These are phyloP conservation scores for Erythrophleum fordii DNA, from an alignment of 306 rosid species.

Conservation along the genomic window DNA sequence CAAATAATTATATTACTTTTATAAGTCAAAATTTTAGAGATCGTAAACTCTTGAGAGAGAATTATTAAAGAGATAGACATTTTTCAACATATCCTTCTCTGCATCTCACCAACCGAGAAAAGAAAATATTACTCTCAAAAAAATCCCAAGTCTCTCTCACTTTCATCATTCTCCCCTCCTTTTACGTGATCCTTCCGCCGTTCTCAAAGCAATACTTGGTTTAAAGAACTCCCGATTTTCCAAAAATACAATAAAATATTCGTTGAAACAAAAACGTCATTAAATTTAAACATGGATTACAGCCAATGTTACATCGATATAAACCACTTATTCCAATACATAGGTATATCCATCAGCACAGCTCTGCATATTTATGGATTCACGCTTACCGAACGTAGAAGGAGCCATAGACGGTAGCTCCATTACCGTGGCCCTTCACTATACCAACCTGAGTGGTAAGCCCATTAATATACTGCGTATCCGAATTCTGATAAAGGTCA, in stretches of 20 bases:
- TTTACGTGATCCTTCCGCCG: too few species aligned
- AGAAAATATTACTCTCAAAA: too few species aligned
- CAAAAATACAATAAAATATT: neutral
- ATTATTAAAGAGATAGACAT: too few species aligned
- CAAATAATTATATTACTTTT: too few species aligned
- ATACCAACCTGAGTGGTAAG: conserved; percentile 9
- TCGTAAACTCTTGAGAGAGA: too few species aligned
- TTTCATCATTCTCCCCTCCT: too few species aligned
- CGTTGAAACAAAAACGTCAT: neutral
- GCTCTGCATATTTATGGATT: neutral
- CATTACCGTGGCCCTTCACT: conserved; percentile 26
- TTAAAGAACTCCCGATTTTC: too few species aligned
- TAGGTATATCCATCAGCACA: neutral
- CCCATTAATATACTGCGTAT: neutral
- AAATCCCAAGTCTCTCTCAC: too few species aligned
- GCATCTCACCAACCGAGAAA: too few species aligned
- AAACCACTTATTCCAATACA: neutral
- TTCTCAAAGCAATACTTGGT: too few species aligned
- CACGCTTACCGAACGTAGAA: neutral
- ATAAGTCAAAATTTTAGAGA: too few species aligned
- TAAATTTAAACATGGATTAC: neutral
- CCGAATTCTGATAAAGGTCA: neutral
- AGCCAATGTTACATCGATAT: neutral
- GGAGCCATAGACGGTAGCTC: conserved; percentile 27
- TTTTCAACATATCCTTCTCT: too few species aligned